Percentiles rank a stretch among this genome's conserved stretches.
These are phyloP conservation scores for Globisporangium carolinianum DNA, from an alignment of 352 stramenopile species.

Conservation along the genomic window DNA sequence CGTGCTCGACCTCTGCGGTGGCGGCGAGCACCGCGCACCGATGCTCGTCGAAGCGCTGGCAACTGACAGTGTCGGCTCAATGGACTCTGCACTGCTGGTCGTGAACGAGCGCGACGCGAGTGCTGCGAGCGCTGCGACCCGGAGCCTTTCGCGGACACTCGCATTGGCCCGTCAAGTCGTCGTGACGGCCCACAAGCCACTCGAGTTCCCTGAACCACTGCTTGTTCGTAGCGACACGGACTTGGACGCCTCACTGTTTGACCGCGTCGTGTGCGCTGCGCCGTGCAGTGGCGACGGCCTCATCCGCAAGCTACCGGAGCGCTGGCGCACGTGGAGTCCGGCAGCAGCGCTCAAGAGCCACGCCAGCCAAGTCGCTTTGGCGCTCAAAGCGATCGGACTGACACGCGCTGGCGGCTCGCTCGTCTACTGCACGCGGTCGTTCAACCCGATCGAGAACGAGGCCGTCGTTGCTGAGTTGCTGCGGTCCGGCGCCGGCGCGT, in stretches of 20 bases:
- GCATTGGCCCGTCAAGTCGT: conserved; percentile 37
- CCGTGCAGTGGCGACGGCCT: conserved; percentile 79
- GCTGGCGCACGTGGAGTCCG: conserved; percentile 72
- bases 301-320: conserved; percentile 71
- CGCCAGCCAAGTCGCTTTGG: conserved; percentile 75
- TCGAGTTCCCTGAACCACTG: conserved; percentile 50
- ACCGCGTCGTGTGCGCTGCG: conserved; percentile 68
- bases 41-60: conserved; percentile 34
- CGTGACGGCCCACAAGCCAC: conserved; percentile 66
- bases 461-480: conserved; percentile 75
- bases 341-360: conserved; percentile 43
- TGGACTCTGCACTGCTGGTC: conserved; percentile 25
- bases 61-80: background rate
- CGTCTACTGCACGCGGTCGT: conserved; percentile 71
- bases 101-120: conserved; percentile 68
- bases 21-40: conserved; percentile 56
- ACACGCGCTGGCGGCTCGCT: conserved; percentile 41
- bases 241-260: conserved; percentile 35
- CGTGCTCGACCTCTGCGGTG: conserved; percentile 64
- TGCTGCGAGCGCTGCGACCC: conserved; percentile 37
- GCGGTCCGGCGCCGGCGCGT: conserved; percentile 35
- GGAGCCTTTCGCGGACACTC: conserved; percentile 51
- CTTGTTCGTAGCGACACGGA: conserved; percentile 8
- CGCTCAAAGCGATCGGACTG: conserved; percentile 46
- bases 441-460: conserved; percentile 83